Evolutionary conservation across 768 basidiomycete species (phyloP), one percentile per base, ranked within the genome.

Genomic region (Mycena chlorophos): DNA sequence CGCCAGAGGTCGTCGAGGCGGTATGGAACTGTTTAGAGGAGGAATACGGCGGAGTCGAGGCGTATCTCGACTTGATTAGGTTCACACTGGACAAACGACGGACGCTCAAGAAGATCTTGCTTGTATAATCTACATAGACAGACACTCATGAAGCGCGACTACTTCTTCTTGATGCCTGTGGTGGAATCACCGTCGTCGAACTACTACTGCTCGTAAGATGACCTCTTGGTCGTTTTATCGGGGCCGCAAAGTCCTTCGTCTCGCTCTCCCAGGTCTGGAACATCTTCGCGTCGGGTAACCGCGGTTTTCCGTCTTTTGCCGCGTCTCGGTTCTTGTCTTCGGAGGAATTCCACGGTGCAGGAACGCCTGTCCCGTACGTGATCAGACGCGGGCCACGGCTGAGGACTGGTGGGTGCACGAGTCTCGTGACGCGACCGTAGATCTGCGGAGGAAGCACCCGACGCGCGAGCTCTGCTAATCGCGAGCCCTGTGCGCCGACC

Each of bases 401-500:
- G 30, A 91, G 76, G 1, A 84, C 77, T 0, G 85, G 80, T 3
- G 89, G 89, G 62, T 89, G 87, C 0, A 75, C 69, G 16, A 92
- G 75, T 3, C 85, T 81, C 8, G 79, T 84, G 12, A 85, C 83
- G 19, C 89, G 82, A 10, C 77, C 69, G 43, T 82, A 67, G 31
- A 89, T 79, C 13, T 83, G 63, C 17, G 81, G 76, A 82, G 87
- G 82, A 47, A 92, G 80, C 10, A 87, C 80, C 57, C 78, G 75
- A 23, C 85, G 76, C 8, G 88, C 82, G 43, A 92, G 73, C 49
- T 85, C 81, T 5, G 88, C 87, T 43, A 91, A 75, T 52, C 86
- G 74, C 13, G 85, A 85, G 1, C 74, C 73, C 59, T 89, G 87
- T 51, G 86, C 79, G 52, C 82, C 83, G 20, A 86, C 75, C 23